Conservation (phyloP, 805 yeast genomes). For the Yarrowia sp. region DNA sequence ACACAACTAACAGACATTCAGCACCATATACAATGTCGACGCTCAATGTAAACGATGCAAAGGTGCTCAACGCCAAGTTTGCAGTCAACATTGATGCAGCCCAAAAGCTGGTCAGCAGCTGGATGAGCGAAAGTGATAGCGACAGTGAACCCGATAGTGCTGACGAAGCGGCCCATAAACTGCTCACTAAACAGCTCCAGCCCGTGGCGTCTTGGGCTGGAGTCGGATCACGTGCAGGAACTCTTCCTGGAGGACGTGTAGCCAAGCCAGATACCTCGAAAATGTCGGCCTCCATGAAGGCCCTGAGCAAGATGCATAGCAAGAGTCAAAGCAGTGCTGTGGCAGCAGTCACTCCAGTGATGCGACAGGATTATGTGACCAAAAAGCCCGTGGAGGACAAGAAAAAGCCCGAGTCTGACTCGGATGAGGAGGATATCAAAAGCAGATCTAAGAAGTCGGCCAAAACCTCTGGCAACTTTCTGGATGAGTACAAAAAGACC, state of each 20-base stretch:
- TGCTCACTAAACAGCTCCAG: conserved; percentile 4
- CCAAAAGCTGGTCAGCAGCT: conserved; percentile 10
- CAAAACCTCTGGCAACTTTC: conserved; percentile 5
- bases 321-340: background rate
- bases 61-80: conserved; percentile 24
- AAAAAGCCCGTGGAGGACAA: background rate
- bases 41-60: conserved; percentile 22
- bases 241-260: background rate
- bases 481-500: conserved; percentile 11
- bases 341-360: background rate
- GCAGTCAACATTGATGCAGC: conserved; percentile 12
- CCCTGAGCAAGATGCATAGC: background rate
- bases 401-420: background rate
- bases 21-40: conserved; percentile 9
- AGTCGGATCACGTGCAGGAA: background rate
- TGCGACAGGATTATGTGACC: background rate
- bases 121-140: conserved; percentile 8
- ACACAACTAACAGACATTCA: background rate
- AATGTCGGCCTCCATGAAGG: conserved; percentile 23
- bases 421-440: conserved; percentile 7
- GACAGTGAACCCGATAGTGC: background rate
- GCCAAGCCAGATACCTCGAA: conserved; percentile 3
- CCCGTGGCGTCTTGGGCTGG: conserved; percentile 25
- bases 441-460: conserved; percentile 13
- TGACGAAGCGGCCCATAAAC: background rate